These are phyloP conservation scores for Candida maris DNA, from an alignment of 805 yeast genomes.

Conservation along the genomic window DNA sequence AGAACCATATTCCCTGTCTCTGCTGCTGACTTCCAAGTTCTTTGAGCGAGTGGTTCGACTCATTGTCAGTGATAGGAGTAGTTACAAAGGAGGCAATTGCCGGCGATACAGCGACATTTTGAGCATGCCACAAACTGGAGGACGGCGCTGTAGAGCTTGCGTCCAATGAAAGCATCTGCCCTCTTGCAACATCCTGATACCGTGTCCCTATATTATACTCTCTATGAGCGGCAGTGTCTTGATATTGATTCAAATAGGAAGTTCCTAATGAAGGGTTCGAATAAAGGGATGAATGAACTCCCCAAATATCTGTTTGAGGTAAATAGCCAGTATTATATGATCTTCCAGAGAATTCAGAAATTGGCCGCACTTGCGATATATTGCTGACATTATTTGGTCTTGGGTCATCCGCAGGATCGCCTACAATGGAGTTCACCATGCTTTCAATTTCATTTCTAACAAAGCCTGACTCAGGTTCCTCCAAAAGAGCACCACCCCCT, in stretches of 20 bases:
- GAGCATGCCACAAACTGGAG: no score
- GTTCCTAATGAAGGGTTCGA: neutral
- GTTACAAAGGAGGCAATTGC: no score
- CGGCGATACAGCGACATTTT: no score
- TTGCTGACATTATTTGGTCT: neutral
- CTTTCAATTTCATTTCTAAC: constrained; percentile 4
- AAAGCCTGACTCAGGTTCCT: constrained; percentile 4
- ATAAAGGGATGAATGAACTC: neutral
- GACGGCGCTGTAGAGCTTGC: no score
- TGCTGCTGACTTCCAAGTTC: no score
- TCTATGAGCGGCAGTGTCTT: no score
- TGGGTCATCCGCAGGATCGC: constrained; percentile 14
- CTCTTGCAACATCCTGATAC: no score
- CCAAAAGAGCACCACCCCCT: neutral
- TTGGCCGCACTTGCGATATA: neutral
- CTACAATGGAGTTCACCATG: constrained; percentile 32
- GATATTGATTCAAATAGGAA: neutral
- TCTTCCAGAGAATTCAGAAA: neutral
- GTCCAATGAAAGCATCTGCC: no score
- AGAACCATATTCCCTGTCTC: no score
- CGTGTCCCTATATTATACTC: no score
- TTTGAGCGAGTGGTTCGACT: no score
- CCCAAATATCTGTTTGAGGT: neutral
- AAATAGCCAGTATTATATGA: neutral
- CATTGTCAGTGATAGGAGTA: no score